Evolutionary conservation across 495 filamentous ascomycete genomes (phyloP), one percentile per base, ranked within the genome.

Genomic region (Viridothelium virens): DNA sequence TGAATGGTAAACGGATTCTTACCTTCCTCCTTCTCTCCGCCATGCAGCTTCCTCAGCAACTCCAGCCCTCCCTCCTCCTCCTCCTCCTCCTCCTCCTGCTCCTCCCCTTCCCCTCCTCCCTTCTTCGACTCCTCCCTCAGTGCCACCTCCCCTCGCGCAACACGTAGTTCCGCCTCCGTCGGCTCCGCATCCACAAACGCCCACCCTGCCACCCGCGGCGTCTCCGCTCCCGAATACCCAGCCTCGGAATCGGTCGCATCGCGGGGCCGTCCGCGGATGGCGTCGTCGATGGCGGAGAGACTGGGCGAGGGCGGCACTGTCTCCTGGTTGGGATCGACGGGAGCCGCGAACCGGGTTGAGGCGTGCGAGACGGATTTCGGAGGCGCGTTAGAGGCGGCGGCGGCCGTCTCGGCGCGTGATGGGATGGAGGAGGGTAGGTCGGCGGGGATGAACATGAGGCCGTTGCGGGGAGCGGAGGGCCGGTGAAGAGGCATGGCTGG

Each of bases 161-260:
- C 4, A 9, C 36, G 37, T 9, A 74, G 25, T 41, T 75, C 76
- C n/a, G 59, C 68, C 1, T 67, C 66, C 47, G 76, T 75, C 10
- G 72, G 70, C 38, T 95, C 89, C 41, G 85, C 82, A 69, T 96
- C 92, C 50, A 98, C 94, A 75, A 97, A 97, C 2, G 90, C 85
- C 71, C 96, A 98, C 31, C 94, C 94, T 65, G 91, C 91, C 0
- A 97, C 90, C 2, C 91, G 82, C 0, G 94, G 94, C 0, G 94
- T 97, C 73, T 94, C 84, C 2, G 77, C 79, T n/a, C 85, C 86
- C 2, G 77, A 77, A 38, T 84, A 84, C 3, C 82, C 86, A 7
- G 84, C 81, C 70, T 96, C 89, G 0, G 85, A 84, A n/a, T 85
- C 83, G 2, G 81, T 83, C 53, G 31, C n/a, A 59, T 59, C 53